phyloP scores from a whole-genome alignment of 345 rosid species.

The Streptanthus diversifolius region DNA sequence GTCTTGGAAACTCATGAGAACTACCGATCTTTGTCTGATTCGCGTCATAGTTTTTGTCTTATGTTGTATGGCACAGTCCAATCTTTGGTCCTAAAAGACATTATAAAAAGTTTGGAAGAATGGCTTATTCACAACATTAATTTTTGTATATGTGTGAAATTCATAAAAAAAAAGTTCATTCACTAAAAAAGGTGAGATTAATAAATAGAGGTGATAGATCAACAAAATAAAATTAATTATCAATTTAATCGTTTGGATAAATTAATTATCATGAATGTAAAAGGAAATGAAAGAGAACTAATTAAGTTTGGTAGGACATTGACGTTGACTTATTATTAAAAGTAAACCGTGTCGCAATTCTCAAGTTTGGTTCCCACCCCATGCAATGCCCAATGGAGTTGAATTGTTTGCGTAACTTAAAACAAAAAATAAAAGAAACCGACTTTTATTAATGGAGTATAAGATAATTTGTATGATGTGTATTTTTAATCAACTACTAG shows the following conservation, averaged over 20 bases:
- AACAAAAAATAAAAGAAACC: not conserved
- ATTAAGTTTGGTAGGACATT: not conserved
- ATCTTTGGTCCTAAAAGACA: too few relatives aligned
- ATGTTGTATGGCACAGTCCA: too few relatives aligned
- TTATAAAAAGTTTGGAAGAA: too few relatives aligned
- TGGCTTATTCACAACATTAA: too few relatives aligned
- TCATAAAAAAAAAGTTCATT: too few relatives aligned
- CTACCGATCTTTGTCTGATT: too few relatives aligned
- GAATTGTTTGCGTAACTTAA: slow-evolving; percentile 23
- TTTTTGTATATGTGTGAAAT: too few relatives aligned
- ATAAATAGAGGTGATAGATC: not conserved
- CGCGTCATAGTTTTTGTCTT: too few relatives aligned
- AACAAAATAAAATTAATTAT: not conserved
- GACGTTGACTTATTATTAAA: slow-evolving; percentile 4
- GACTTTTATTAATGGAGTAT: not conserved
- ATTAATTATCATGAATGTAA: too few relatives aligned
- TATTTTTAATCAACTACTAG: not conserved
- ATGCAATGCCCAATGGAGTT: slow-evolving; percentile 13
- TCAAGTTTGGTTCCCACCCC: not conserved
- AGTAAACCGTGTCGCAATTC: not conserved
- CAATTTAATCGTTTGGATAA: not conserved
- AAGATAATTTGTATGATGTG: not conserved
- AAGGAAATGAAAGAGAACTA: not conserved
- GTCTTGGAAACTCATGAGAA: too few relatives aligned
- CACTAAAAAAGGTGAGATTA: not conserved